A percentile compares a stretch with the other conserved stretches of the same genome.
phyloP scores from a whole-genome alignment of 768 basidiomycete genomes.

The Trametes elegans region DNA sequence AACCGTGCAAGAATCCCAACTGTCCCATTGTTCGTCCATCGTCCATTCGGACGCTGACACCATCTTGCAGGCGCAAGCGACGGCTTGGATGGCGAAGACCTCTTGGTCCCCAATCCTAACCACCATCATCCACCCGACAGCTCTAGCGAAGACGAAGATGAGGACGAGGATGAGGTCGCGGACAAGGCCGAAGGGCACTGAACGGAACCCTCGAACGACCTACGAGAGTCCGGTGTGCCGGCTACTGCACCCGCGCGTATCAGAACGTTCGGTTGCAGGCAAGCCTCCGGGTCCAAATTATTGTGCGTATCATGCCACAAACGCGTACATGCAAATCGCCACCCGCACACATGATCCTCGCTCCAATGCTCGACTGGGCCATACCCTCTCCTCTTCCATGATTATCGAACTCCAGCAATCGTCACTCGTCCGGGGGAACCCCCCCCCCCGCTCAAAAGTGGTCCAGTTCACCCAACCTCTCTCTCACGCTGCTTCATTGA shows the following conservation, averaged over 20 bases:
- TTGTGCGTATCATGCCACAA: neutral
- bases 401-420: too few species aligned
- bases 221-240: slow-evolving; percentile 5
- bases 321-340: neutral
- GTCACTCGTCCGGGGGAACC: too few species aligned
- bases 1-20: too few species aligned
- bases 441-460: too few species aligned
- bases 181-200: neutral
- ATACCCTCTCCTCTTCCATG: neutral
- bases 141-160: slow-evolving; percentile 13
- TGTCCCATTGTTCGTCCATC: neutral
- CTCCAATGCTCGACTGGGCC: neutral
- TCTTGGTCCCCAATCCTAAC: slow-evolving; percentile 71
- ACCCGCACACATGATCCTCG: neutral
- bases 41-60: neutral
- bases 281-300: slow-evolving; percentile 1
- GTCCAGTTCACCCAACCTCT: too few species aligned
- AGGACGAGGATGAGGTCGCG: neutral
- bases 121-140: slow-evolving; percentile 32
- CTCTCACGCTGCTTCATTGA: too few species aligned
- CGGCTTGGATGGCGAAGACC: slow-evolving; percentile 48
- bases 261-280: neutral
- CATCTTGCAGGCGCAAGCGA: slow-evolving; percentile 11
- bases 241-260: neutral
- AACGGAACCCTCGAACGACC: slow-evolving; percentile 1